These are phyloP conservation scores for Tilletia indica DNA, from an alignment of 1,284 basidiomycete genomes.

Conservation along the genomic window DNA sequence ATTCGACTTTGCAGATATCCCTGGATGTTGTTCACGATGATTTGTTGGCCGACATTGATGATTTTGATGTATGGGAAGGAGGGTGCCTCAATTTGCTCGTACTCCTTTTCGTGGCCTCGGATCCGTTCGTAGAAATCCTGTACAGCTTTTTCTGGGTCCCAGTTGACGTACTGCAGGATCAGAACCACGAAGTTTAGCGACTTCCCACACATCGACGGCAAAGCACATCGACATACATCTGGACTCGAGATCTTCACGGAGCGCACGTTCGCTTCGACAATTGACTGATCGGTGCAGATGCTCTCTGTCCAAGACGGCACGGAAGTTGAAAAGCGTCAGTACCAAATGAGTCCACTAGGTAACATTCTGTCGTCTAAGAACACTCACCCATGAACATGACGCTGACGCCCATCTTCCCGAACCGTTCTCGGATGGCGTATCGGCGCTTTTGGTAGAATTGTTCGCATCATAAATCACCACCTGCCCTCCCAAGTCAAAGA, in stretches of 20 bases:
- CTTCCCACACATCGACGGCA: not conserved
- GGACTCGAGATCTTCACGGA: slow-evolving; percentile 97
- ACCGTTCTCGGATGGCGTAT: slow-evolving; percentile 75
- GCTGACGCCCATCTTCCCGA: slow-evolving; percentile 70
- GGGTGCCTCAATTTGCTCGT: slow-evolving; percentile 75
- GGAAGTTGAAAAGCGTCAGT: not conserved
- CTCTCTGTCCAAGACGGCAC: slow-evolving; percentile 44
- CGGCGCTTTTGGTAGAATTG: slow-evolving; percentile 76
- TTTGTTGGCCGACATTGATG: slow-evolving; percentile 72
- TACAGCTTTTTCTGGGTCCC: slow-evolving; percentile 87
- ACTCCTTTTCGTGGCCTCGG: slow-evolving; percentile 77
- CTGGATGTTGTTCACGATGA: slow-evolving; percentile 69
- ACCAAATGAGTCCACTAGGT: not conserved
- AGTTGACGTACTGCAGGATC: slow-evolving; percentile 72
- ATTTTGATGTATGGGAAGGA: slow-evolving; percentile 89
- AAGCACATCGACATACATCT: slow-evolving; percentile 66
- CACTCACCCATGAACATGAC: slow-evolving; percentile 83
- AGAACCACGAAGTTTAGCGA: not conserved
- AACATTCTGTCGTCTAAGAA: not conserved
- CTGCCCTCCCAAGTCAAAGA: slow-evolving; percentile 79
- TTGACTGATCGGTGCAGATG: slow-evolving; percentile 67
- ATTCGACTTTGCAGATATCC: slow-evolving; percentile 83
- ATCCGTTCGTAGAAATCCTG: slow-evolving; percentile 90
- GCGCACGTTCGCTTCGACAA: slow-evolving; percentile 90
- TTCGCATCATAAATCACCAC: slow-evolving; percentile 99